Evolutionary conservation across 495 filamentous ascomycete genomes (phyloP).

Genomic region (Aspergillus wentii): DNA sequence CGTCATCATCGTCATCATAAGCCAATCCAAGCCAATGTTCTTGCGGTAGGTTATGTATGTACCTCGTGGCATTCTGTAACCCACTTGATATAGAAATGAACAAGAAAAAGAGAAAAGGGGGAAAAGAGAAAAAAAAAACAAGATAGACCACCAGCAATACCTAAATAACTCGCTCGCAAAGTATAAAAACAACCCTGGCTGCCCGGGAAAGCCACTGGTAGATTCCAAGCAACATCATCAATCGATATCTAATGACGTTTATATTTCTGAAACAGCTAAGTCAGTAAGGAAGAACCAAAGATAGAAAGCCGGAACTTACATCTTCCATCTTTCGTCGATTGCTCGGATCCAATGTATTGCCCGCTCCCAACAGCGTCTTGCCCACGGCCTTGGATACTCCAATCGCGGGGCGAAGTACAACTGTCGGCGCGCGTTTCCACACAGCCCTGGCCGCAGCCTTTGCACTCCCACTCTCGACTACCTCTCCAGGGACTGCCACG

Average conservation of each 20-base stretch:
- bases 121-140: conserved; percentile 1
- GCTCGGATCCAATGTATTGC: conserved; percentile 82
- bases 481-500: conserved; percentile 88
- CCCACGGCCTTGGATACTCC: conserved; percentile 87
- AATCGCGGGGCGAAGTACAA: conserved; percentile 85
- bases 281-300: not conserved
- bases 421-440: conserved; percentile 75
- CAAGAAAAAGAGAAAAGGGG: not conserved
- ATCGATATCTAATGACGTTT: conserved; percentile 31
- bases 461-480: conserved; percentile 80
- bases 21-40: too few species aligned
- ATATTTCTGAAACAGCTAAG: conserved; percentile 30
- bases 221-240: not conserved
- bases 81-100: too few species aligned
- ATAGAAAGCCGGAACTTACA: conserved; percentile 49
- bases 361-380: conserved; percentile 86
- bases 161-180: too few species aligned
- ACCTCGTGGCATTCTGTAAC: too few species aligned
- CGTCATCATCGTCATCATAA: not conserved
- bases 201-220: not conserved
- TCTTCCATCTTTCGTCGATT: conserved; percentile 82
- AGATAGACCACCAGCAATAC: too few species aligned
- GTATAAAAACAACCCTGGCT: too few species aligned
- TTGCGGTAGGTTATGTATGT: too few species aligned
- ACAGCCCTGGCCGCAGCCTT: conserved; percentile 79